A percentile compares a stretch with the other conserved stretches of the same genome.
Conservation (phyloP, 331 rosid species). For the Rosa hybrid region DNA sequence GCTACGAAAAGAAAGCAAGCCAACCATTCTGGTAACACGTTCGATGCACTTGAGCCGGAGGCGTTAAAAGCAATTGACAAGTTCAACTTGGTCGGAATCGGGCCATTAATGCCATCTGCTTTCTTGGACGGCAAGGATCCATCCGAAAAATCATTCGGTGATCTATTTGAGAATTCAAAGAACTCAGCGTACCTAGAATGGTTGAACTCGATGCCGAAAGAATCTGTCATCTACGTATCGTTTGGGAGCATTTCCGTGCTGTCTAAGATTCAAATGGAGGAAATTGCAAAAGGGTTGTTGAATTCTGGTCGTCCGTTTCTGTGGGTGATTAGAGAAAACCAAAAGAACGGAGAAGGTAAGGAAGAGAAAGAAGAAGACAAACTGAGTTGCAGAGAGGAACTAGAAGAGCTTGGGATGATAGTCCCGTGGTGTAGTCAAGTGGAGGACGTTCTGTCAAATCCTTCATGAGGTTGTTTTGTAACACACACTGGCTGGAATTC, state of each 20-base stretch:
- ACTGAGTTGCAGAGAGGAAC: conserved; percentile 16
- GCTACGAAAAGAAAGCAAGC: conserved; percentile 27
- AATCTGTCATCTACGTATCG: conserved; percentile 58
- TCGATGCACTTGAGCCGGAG: conserved; percentile 48
- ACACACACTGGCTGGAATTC: conserved; percentile 42
- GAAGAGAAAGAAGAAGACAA: neutral
- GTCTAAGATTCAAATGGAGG: conserved; percentile 54
- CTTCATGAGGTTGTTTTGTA: conserved; percentile 53
- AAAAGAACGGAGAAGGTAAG: neutral
- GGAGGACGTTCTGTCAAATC: conserved; percentile 46
- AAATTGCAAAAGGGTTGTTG: conserved; percentile 43
- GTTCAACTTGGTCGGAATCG: conserved; percentile 21
- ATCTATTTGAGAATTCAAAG: neutral
- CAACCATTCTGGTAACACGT: conserved; percentile 51
- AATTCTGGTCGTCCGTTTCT: conserved; percentile 30
- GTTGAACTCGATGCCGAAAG: conserved; percentile 47
- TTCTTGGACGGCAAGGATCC: conserved; percentile 12
- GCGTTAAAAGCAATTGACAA: conserved; percentile 35
- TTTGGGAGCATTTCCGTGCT: conserved; percentile 51
- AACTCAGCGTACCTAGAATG: conserved; percentile 35
- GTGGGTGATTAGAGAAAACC: conserved; percentile 36
- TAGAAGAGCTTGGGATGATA: conserved; percentile 33
- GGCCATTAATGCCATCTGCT: conserved; percentile 22
- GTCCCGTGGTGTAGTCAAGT: conserved; percentile 54
- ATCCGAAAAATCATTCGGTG: conserved; percentile 38